Evolutionary conservation across 352 stramenopile genomes (phyloP), one percentile per base, ranked within the genome.

Genomic region (Phytophthora citricola): DNA sequence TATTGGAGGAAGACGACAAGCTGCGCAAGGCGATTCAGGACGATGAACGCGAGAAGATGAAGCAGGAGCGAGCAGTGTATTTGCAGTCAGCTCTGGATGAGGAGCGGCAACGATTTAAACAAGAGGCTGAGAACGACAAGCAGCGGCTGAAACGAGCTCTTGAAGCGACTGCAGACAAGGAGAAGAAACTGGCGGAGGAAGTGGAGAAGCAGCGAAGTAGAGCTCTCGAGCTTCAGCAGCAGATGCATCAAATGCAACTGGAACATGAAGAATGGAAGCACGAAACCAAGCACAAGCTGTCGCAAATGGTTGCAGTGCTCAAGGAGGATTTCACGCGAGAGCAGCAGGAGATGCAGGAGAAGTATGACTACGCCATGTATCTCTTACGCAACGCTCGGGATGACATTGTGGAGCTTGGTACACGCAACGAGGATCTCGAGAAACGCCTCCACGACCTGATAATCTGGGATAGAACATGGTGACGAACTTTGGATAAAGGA

Each of bases 41-140:
- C 14, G 86, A 92, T 44, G 86, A 94, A 58, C 80, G 86, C n/a
- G 73, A 91, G 47, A 93, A 94, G 50, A 92, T 92, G 83, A 78
- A 91, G 67, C 72, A 76, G 14, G 87, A 93, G 39, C 80, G 83
- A n/a, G 75, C 79, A 8, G 68, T 52, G 29, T 92, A 87, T 55
- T 59, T 95, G 20, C 71, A 90, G 49, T 60, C 69, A 15, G 81
- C 80, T 0, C 53, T 92, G n/a, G 84, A 91, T 10, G 80, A 90
- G 8, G 86, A 94, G 60, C 74, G 85, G 4, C 52, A 72, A 11
- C 58, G 66, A 31, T 76, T 93, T n/a, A 79, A 94, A 32, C 51
- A 63, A 6, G 64, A 89, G 38, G 82, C 81, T 1, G 80, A 91
- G 24, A 67, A 85, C 22, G 82, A 92, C 38, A 91, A 89, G 62